These are phyloP conservation scores for Excoecaria agallocha DNA, from an alignment of 345 rosid species.

Conservation along the genomic window DNA sequence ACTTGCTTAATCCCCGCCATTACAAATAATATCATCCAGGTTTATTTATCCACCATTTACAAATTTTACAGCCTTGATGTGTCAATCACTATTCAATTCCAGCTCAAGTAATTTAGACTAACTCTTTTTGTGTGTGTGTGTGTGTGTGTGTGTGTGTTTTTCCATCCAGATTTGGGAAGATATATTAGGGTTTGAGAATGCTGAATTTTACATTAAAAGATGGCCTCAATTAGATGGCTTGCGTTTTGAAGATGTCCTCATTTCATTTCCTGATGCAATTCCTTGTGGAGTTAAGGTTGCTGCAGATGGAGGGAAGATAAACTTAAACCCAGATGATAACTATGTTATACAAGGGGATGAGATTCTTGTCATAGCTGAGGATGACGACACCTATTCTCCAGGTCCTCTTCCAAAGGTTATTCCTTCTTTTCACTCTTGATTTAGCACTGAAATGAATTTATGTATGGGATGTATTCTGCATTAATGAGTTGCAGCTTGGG, in stretches of 20 bases:
- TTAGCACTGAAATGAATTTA: constrained; percentile 3
- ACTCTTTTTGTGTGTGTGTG: too few relatives aligned
- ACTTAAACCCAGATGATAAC: constrained; percentile 69
- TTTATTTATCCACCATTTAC: not conserved
- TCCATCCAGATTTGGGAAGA: constrained; percentile 86
- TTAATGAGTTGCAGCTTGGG: constrained; percentile 4
- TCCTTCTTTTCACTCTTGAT: constrained; percentile 21
- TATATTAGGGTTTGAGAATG: constrained; percentile 87
- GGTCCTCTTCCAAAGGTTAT: constrained; percentile 74
- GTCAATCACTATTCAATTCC: too few relatives aligned
- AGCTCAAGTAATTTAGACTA: not conserved
- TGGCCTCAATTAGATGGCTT: constrained; percentile 85
- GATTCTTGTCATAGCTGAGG: constrained; percentile 92
- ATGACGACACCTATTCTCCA: constrained; percentile 92
- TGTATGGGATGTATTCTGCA: not conserved
- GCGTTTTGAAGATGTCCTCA: constrained; percentile 63
- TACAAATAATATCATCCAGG: not conserved
- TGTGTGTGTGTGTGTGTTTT: too few relatives aligned
- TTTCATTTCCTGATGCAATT: constrained; percentile 83
- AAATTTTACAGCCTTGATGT: not conserved
- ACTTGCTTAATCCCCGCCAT: not conserved
- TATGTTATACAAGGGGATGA: constrained; percentile 78
- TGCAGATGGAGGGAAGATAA: constrained; percentile 66
- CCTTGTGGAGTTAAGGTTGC: constrained; percentile 91
- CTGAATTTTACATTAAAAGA: constrained; percentile 80